Base-by-base conservation (phyloP, 176 grass and related monocot genomes). In the Miscanthus lutarioriparius region DNA sequence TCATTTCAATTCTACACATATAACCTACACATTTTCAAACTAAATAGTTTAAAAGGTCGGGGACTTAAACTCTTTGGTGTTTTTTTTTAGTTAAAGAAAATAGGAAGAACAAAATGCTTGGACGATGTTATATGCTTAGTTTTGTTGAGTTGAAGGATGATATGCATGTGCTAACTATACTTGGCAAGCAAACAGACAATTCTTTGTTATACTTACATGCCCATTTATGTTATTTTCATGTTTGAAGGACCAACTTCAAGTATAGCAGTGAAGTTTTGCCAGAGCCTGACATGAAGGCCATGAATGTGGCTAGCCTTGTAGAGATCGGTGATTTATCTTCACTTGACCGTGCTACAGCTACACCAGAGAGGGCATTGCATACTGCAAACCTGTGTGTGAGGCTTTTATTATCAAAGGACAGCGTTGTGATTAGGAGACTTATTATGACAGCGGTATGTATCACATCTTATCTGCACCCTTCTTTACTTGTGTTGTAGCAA, bases 361-460 rank as follows among this genome's bases (percentile, higher is more conserved):
- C 74, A 53, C 51, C 66, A 39, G 87, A 85, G 78, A 87, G 35
- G 47, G 78, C 80, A 64, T 45, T 88, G 54, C 64, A 86, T 30
- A 73, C 76, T 64, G 85, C 90, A 77, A 92, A 83, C 53, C 54
- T 90, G 58, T 92, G 88, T 28, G 75, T 92, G 82, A 80, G 47
- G 85, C 78, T 94, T 79, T 81, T 94, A 47, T 61, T 84, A 33
- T 90, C 92, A 64, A 92, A 74, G 70, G 85, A 94, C 30, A 88
- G 79, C 16, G 20, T 74, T 38, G 89, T 92, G 75, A 81, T 94
- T 75, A 87, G 89, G 83, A 89, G 89, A 74, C 85, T 94, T 80
- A 63, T 91, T 48, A 90, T 94, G 87, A 87, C 85, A 80, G 92
- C 79, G 75, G 92, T 94, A 94, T 67, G 82, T 32, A 32, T 58